These are phyloP conservation scores for Fusarium agapanthi DNA, from an alignment of 2,329 filamentous ascomycete genomes.

Conservation along the genomic window DNA sequence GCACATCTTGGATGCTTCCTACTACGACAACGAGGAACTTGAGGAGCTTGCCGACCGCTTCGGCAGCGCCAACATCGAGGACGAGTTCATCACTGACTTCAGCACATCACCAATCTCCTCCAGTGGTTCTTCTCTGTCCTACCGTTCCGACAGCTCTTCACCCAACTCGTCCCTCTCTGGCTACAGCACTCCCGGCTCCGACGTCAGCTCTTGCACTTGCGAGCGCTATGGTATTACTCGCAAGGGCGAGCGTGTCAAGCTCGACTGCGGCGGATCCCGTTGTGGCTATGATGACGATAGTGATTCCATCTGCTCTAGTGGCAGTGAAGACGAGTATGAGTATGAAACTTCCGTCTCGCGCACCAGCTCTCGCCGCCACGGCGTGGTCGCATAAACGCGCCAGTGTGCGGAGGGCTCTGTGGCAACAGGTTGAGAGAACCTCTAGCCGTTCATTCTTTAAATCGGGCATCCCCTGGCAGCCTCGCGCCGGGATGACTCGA, in stretches of 20 bases:
- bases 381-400: conserved; percentile 59
- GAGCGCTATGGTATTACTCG: conserved; percentile 97
- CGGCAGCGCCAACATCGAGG: conserved; percentile 66
- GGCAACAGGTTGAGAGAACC: conserved; percentile 42
- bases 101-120: conserved; percentile 70
- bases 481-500: conserved; percentile 44
- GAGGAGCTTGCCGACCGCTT: conserved; percentile 84
- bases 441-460: conserved; percentile 49
- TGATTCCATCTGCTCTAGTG: conserved; percentile 72
- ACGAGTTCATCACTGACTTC: conserved; percentile 64
- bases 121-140: conserved; percentile 74
- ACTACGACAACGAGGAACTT: conserved; percentile 74
- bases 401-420: conserved; percentile 34
- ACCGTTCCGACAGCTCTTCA: conserved; percentile 77
- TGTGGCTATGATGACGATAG: conserved; percentile 83
- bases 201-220: conserved; percentile 85
- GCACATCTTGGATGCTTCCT: conserved; percentile 85
- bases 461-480: conserved; percentile 39
- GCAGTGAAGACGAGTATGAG: conserved; percentile 65
- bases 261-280: conserved; percentile 90
- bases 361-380: conserved; percentile 68
- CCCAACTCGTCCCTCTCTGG: conserved; percentile 78
- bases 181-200: conserved; percentile 81
- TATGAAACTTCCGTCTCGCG: conserved; percentile 55
- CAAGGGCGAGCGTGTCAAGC: conserved; percentile 90